Percentiles rank a stretch among this genome's conserved stretches.
Conservation (phyloP, 1,284 basidiomycete genomes). For the Puccinia polysora region DNA sequence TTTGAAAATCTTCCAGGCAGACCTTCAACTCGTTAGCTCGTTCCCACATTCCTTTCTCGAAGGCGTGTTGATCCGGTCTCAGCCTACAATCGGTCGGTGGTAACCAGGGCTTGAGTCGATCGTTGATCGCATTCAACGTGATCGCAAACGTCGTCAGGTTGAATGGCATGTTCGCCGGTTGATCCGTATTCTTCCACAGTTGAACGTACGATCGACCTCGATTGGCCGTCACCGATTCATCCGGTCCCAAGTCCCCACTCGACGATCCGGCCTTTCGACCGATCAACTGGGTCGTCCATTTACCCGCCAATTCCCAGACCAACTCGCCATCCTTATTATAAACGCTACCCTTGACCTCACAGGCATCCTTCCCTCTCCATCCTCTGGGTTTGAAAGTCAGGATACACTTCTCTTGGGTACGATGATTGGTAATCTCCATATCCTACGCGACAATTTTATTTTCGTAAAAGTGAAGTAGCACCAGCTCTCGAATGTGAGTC, state of each 20-base stretch:
- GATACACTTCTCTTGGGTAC: conserved; percentile 81
- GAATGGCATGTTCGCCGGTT: conserved; percentile 71
- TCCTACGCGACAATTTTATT: too few relatives aligned
- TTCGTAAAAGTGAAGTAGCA: too few relatives aligned
- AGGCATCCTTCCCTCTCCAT: conserved; percentile 87
- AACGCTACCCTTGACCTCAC: conserved; percentile 84
- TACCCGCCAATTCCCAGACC: conserved; percentile 84
- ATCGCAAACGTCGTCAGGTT: conserved; percentile 93
- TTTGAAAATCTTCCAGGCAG: conserved; percentile 80
- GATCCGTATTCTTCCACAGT: conserved; percentile 81
- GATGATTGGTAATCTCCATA: conserved; percentile 86
- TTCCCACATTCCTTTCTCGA: conserved; percentile 64
- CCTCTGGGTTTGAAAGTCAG: conserved; percentile 93
- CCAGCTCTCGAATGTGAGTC: too few relatives aligned
- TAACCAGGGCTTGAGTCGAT: conserved; percentile 66
- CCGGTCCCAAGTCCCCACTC: conserved; percentile 67
- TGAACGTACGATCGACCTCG: conserved; percentile 66
- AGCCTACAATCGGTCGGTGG: conserved; percentile 90
- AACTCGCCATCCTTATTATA: conserved; percentile 64
- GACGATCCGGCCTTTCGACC: conserved; percentile 65
- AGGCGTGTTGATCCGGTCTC: conserved; percentile 90
- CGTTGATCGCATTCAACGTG: conserved; percentile 76
- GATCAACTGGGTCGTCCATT: conserved; percentile 92
- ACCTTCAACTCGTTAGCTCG: conserved; percentile 81
- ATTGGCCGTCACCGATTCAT: conserved; percentile 55